Evolutionary conservation across 306 rosid species (phyloP), one percentile per base, ranked within the genome.

Genomic region (Malus asiatica): DNA sequence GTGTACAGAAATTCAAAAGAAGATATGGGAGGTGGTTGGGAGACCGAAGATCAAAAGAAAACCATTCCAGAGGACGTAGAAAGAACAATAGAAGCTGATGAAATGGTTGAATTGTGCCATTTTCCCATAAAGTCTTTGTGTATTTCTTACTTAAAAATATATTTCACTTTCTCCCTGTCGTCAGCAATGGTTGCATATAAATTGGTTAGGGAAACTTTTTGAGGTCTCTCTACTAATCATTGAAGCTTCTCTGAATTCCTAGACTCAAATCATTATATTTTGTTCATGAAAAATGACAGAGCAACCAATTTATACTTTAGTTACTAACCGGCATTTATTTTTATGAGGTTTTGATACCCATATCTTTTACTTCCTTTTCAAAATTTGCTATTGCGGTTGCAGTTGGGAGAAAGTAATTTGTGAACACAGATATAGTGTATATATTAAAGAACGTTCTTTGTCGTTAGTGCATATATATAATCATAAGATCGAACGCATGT

Each of bases 141-240:
- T 46, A 46, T 48, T 7, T 15, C 55, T 15, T 48, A 15, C 19
- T 48, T 48, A 48, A 48, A 57, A 57, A 11, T 22, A 53, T 5
- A 35, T 66, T 16, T 52, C 45, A 13, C 55, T 23, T 53, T 76
- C 48, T 75, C 1, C 14, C 11, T 20, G 61, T 27, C 60, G 77
- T 66, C 75, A 79, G 33, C 75, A 73, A 83, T 78, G 68, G 57
- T 70, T 66, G 74, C 65, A 72, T 14, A 78, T 23, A 60, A 83
- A 74, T 87, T 87, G 80, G 89, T 86, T 86, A 87, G 48, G 81
- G 70, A 77, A 81, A 79, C 70, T 78, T 75, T 84, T 71, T 72
- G 66, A 76, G 73, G 86, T 89, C 93, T 83, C 85, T 70, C 51
- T 68, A 70, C 72, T 83, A 89, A 89, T 89, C 85, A 87, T 83